Base-by-base conservation (phyloP, 179 eudicot genomes). In the Silene vulgaris region DNA sequence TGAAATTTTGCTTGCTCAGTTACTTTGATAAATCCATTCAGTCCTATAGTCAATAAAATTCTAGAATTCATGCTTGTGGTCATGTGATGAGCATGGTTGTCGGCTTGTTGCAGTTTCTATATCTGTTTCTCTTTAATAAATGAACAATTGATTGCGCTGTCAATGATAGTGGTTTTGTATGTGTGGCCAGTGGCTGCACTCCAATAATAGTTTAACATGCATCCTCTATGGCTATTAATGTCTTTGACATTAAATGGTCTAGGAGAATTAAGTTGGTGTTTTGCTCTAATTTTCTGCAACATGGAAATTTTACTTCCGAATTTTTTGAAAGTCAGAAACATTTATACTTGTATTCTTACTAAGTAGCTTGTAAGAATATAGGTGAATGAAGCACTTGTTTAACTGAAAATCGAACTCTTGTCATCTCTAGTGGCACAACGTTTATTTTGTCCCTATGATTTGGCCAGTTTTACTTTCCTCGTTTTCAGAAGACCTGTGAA, bases 91-190 rank as follows among this genome's bases (percentile, higher is more conserved):
- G 20, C 45, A 5, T 60, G 48, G 23, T 7, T 23, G 20, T 30
- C 12, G 43, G 45, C 17, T 8, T 63, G 61, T 12, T 37, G 56
- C 14, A 28, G 67, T 19, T 40, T 73, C 26, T 19, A 23, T 40
- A 63, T 11, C 29, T 73, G 7, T 19, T 60, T 43, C 29, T 62
- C 19, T 30, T 16, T 9, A 20, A 35, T 21, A 74, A 45, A 9
- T 48, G 45, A 45, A 61, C n/a, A 2, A 30, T 56, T 45, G 63
- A 28, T 48, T 57, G 40, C 43, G 37, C 43, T 65, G 70, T 48
- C 19, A 65, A 26, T 6, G 19, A 13, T 48, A 70, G 65, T 66
- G 19, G 32, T 66, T 65, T 50, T 66, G 72, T 48, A 30, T 70
- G 9, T 45, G 17, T 37, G 23, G 5, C 52, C 52, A 45, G 5